A percentile compares a stretch with the other conserved stretches of the same genome.
These are phyloP conservation scores for Colletotrichum tamarilloi DNA, from an alignment of 2,329 filamentous ascomycete species.

Conservation along the genomic window DNA sequence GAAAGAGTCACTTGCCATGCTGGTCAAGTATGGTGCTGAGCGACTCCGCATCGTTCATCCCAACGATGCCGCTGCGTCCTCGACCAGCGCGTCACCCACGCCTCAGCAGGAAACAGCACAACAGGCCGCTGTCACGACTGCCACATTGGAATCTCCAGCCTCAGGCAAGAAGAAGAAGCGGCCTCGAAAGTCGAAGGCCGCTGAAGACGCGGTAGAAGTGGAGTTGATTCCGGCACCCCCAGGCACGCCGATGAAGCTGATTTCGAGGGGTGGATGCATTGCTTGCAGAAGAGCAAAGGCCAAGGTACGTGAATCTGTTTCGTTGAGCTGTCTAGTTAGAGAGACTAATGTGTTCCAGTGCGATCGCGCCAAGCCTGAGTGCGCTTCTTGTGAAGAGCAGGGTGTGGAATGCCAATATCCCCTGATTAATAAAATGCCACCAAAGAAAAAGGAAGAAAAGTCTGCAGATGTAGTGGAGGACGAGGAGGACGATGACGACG, in stretches of 20 bases:
- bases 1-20: slow-evolving; percentile 65
- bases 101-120: slow-evolving; percentile 35
- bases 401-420: slow-evolving; percentile 53
- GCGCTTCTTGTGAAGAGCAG: slow-evolving; percentile 48
- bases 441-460: slow-evolving; percentile 39
- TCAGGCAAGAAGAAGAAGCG: slow-evolving; percentile 32
- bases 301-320: slow-evolving; percentile 47
- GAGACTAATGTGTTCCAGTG: slow-evolving; percentile 48
- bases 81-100: slow-evolving; percentile 40
- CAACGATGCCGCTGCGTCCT: slow-evolving; percentile 44
- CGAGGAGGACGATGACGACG: slow-evolving; percentile 30
- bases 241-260: slow-evolving; percentile 18
- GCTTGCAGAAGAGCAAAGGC: slow-evolving; percentile 49
- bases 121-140: slow-evolving; percentile 32
- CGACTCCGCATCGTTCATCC: slow-evolving; percentile 68
- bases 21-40: slow-evolving; percentile 68
- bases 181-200: slow-evolving; percentile 27
- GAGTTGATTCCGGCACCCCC: slow-evolving; percentile 4
- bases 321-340: no score
- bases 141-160: slow-evolving; percentile 10
- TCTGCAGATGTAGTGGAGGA: slow-evolving; percentile 37
- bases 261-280: slow-evolving; percentile 49
- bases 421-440: slow-evolving; percentile 40
- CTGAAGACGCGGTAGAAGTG: background rate
- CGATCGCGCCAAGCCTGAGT: slow-evolving; percentile 52